A percentile compares a stretch with the other conserved stretches of the same genome.
phyloP scores from a whole-genome alignment of 805 yeast genomes.

The Candida lessepsii region DNA sequence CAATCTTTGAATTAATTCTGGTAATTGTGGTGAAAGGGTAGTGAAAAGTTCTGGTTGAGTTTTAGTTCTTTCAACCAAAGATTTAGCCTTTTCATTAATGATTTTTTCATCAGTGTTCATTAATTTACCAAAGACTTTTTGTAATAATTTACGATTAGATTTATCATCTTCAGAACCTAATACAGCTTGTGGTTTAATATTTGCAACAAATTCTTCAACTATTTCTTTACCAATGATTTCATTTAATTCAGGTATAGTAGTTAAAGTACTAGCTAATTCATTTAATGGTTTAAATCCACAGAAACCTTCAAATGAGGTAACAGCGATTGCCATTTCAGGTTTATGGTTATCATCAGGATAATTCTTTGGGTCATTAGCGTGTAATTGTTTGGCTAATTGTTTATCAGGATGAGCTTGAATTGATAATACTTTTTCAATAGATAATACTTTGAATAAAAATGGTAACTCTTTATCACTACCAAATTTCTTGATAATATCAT shows the following conservation, averaged over 20 bases:
- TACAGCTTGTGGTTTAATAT: constrained; percentile 44
- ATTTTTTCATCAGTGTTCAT: constrained; percentile 76
- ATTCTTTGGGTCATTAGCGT: constrained; percentile 80
- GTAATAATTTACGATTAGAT: constrained; percentile 63
- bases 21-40: constrained; percentile 47
- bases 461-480: constrained; percentile 75
- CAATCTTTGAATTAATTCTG: constrained; percentile 72
- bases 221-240: constrained; percentile 65
- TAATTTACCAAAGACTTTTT: constrained; percentile 71
- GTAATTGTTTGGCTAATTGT: constrained; percentile 71
- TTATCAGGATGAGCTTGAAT: constrained; percentile 99
- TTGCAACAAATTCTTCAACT: constrained; percentile 51
- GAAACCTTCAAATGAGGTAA: constrained; percentile 94
- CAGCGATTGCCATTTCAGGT: constrained; percentile 99
- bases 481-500: constrained; percentile 58
- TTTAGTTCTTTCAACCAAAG: constrained; percentile 64
- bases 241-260: constrained; percentile 72
- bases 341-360: constrained; percentile 98
- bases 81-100: constrained; percentile 57
- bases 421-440: constrained; percentile 87
- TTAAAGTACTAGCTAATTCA: constrained; percentile 67
- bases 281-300: constrained; percentile 94
- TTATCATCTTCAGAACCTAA: constrained; percentile 54
- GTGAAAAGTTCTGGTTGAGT: constrained; percentile 58
- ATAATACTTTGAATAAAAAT: constrained; percentile 88